Evolutionary conservation across 1,139 yeast species (phyloP), one percentile per base, ranked within the genome.

Genomic region (Kodamaea ohmeri): DNA sequence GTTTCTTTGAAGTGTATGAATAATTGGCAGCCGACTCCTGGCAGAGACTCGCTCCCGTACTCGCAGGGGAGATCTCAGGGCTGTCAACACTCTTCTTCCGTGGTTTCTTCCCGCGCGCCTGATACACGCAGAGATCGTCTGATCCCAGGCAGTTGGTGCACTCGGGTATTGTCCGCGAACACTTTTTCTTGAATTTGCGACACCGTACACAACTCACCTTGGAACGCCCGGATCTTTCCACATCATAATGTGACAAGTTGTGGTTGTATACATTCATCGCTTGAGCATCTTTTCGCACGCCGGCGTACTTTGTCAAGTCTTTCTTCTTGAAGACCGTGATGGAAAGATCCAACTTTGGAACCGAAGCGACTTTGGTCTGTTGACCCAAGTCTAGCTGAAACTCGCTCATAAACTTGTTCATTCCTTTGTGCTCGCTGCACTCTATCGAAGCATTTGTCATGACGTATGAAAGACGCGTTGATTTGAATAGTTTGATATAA

Each of bases 251-350:
- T 6, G 47, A 40, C 12, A 52, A 41, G 29, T 50, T 51, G 30
- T 54, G 58, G 19, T 53, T 47, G 32, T 55, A 55, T 25, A 54
- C 48, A 34, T 53, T 52, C n/a, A 35, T 25, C 15, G 26, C 29
- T n/a, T 32, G 41, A 16, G 47, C 25, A 5, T 27, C 30, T 14
- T 16, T 27, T 27, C 20, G 30, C 11, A 27, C 13, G 25, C 34
- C 34, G 8, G 32, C 24, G 26, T 31, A 31, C 15, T 52, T 47
- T 12, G 39, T 41, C 24, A 56, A 36, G 25, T 53, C 51, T 36
- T 56, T 56, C 48, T 49, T 50, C 29, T 56, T 54, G 35, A 56
- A 56, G 11, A 56, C 60, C 3, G 53, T 52, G 4, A 56, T 47
- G 2, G 49, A 42, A 2, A 52, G 22, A 17, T 13, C 20, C 20